These are phyloP conservation scores for Raffaelea arxii DNA, from an alignment of 2,329 filamentous ascomycete species.

Conservation along the genomic window DNA sequence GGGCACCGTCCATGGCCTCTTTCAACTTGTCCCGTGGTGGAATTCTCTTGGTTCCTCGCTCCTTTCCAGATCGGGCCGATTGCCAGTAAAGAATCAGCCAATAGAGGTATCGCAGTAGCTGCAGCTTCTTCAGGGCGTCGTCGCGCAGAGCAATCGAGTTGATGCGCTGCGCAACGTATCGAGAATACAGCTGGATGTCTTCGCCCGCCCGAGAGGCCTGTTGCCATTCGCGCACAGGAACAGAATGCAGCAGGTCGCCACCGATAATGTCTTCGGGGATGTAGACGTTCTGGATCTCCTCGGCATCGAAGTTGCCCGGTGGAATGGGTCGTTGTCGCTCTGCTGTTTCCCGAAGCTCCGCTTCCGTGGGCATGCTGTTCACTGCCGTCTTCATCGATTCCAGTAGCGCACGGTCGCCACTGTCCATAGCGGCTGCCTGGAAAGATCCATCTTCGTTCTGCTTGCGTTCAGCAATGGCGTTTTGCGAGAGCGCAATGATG, in stretches of 20 bases:
- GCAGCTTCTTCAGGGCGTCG: conserved; percentile 41
- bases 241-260: conserved; percentile 52
- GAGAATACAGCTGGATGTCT: conserved; percentile 45
- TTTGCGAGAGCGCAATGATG: conserved; percentile 57
- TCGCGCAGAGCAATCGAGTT: conserved; percentile 42
- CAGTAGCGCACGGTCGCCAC: conserved; percentile 50
- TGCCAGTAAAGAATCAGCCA: conserved; percentile 46
- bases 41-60: conserved; percentile 39
- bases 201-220: conserved; percentile 51
- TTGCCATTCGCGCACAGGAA: conserved; percentile 67
- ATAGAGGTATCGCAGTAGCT: conserved; percentile 50
- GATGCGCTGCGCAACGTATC: conserved; percentile 57
- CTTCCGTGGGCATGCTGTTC: conserved; percentile 38
- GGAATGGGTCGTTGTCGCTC: conserved; percentile 66
- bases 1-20: conserved; percentile 45
- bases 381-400: conserved; percentile 52
- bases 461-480: conserved; percentile 46
- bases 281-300: conserved; percentile 64
- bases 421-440: conserved; percentile 11
- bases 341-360: conserved; percentile 33
- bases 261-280: conserved; percentile 57
- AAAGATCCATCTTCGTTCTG: conserved; percentile 36
- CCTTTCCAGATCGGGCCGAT: conserved; percentile 33
- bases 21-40: conserved; percentile 53
- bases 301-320: conserved; percentile 55